Percentiles rank a stretch among this genome's conserved stretches.
phyloP scores from a whole-genome alignment of 2,329 filamentous ascomycete genomes.

The Tolypocladium amazonense region DNA sequence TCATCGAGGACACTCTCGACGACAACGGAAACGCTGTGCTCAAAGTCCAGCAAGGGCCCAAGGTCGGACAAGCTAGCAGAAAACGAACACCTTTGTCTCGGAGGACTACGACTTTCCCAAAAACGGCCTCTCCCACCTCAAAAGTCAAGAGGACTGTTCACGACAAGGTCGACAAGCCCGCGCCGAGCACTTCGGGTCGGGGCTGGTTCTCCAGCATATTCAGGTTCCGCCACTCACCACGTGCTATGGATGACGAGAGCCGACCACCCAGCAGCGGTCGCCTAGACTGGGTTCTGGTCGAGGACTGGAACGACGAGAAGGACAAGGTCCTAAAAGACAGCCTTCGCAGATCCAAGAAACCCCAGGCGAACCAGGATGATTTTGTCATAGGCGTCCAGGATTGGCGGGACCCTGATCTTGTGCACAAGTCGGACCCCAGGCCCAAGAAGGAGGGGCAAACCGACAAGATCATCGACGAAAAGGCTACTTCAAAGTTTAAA shows the following conservation, averaged over 20 bases:
- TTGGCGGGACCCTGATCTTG: constrained; percentile 65
- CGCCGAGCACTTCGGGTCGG: constrained; percentile 7
- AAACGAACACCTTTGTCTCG: constrained; percentile 21
- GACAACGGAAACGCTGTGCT: constrained; percentile 48
- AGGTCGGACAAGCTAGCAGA: constrained; percentile 20
- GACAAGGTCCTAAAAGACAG: constrained; percentile 31
- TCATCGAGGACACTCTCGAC: constrained; percentile 48
- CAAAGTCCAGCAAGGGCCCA: constrained; percentile 40
- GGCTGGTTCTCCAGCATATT: constrained; percentile 38
- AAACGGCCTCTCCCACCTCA: constrained; percentile 2
- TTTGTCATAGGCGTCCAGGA: constrained; percentile 81
- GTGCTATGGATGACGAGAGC: constrained; percentile 36
- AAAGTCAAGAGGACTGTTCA: constrained; percentile 17
- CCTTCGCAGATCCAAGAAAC: constrained; percentile 14
- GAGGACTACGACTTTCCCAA: constrained; percentile 10
- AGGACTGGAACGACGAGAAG: constrained; percentile 52
- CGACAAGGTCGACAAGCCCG: constrained; percentile 9
- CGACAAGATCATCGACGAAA: constrained; percentile 2
- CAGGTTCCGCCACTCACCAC: constrained; percentile 19
- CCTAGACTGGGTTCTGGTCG: constrained; percentile 60
- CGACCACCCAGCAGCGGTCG: constrained; percentile 64
- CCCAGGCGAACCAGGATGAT: constrained; percentile 22
- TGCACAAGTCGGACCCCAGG: constrained; percentile 13
- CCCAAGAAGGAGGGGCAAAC: constrained; percentile 3
- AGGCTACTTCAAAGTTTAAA: neutral